phyloP scores from a whole-genome alignment of 2,329 filamentous ascomycete genomes.

The Fusarium devonianum region DNA sequence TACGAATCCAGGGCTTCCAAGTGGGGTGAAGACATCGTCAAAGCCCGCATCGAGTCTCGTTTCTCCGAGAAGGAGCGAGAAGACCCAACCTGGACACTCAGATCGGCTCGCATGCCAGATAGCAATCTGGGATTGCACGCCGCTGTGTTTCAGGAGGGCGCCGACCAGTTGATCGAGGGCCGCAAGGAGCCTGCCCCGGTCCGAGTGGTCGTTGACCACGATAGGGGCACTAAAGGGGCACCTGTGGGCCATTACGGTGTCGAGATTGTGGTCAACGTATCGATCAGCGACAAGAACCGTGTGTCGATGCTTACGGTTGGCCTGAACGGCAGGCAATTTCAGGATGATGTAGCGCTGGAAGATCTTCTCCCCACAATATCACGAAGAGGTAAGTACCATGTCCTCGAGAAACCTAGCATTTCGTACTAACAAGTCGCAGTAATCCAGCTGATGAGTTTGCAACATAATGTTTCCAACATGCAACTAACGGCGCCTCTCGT shows the following conservation, averaged over 20 bases:
- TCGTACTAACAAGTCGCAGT: slow-evolving; percentile 59
- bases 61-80: slow-evolving; percentile 87
- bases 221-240: slow-evolving; percentile 70
- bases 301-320: slow-evolving; percentile 64
- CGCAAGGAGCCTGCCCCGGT: slow-evolving; percentile 73
- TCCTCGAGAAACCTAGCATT: background rate
- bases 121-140: slow-evolving; percentile 66
- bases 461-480: slow-evolving; percentile 72
- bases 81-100: slow-evolving; percentile 79
- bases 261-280: slow-evolving; percentile 72
- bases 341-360: slow-evolving; percentile 75
- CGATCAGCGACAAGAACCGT: slow-evolving; percentile 59
- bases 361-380: slow-evolving; percentile 78
- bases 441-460: slow-evolving; percentile 73
- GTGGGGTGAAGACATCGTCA: slow-evolving; percentile 84
- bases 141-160: slow-evolving; percentile 76
- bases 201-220: slow-evolving; percentile 75
- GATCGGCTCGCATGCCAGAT: slow-evolving; percentile 71
- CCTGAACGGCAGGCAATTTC: slow-evolving; percentile 72
- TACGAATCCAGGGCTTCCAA: slow-evolving; percentile 81
- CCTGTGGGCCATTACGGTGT: slow-evolving; percentile 73
- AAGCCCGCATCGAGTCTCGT: slow-evolving; percentile 84
- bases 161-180: slow-evolving; percentile 67
- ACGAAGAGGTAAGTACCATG: slow-evolving; percentile 67
- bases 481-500: slow-evolving; percentile 72